These are phyloP conservation scores for Corylus avellana DNA, from an alignment of 306 rosid genomes.

Conservation along the genomic window DNA sequence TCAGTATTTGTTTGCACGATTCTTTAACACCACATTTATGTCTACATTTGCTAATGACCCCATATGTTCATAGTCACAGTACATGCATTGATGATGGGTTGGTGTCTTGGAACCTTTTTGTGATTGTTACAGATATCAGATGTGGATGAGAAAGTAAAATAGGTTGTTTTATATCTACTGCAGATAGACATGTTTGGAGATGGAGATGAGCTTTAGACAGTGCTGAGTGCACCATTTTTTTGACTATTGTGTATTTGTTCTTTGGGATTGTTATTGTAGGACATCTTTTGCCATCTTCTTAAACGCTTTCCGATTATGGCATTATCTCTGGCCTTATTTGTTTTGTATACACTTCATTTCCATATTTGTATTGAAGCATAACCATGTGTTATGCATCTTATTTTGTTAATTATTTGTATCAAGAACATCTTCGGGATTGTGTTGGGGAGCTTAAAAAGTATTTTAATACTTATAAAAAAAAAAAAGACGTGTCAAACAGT, in stretches of 20 bases:
- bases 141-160: neutral
- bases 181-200: neutral
- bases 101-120: neutral
- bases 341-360: too few species aligned
- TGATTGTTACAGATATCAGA: neutral
- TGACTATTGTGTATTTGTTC: neutral
- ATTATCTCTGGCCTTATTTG: neutral
- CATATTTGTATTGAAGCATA: too few species aligned
- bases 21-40: neutral
- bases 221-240: neutral
- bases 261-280: neutral
- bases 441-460: too few species aligned
- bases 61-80: neutral
- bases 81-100: neutral
- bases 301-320: neutral
- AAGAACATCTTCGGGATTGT: too few species aligned
- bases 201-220: neutral
- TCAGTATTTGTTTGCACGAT: neutral
- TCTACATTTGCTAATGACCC: neutral
- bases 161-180: neutral
- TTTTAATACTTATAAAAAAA: too few species aligned
- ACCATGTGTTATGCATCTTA: too few species aligned
- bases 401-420: too few species aligned
- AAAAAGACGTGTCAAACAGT: too few species aligned
- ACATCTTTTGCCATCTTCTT: neutral